Base-by-base conservation (phyloP, 139 green algal genomes). In the Picochlorum sp. region DNA sequence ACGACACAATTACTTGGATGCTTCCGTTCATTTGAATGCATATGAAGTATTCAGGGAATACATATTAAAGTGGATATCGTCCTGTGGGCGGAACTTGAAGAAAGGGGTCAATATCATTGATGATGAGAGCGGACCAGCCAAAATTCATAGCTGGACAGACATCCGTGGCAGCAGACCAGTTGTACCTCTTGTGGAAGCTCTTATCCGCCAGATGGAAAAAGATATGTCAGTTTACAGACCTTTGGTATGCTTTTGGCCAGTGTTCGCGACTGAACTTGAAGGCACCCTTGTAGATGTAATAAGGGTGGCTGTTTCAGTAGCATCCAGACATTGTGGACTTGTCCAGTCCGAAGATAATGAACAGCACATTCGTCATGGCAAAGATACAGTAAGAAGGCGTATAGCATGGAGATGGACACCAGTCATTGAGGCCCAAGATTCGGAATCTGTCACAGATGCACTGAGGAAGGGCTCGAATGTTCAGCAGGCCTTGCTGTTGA, bases 271-370 rank as follows among this genome's bases (percentile, higher is more conserved):
- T 33, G 57, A 63, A 40, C 64, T 83, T 44, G 76, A 83, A 67
- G 53, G 33, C 5, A 57, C 63, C 10, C 61, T 76, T 20, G 74
- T 66, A 20, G 60, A 68, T 6, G 65, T 64, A 32, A 63, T 80
- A 54, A 68, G 76, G 7, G 66, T 70, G 10, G 62, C 72, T 30
- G 73, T 69, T 2, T 50, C 65, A 22, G 68, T 68, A 26, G 73
- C 76, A 14, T 69, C 64, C n/a, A 53, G 73, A 16, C 76, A 82
- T 61, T 83, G 76, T 53, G 76, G 76, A 26, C 73, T 83, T 37
- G 53, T 70, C 14, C 63, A 76, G 37, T 65, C 47, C 40, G 69
- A 64, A 57, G 66, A 52, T 3, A 45, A 37, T 13, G 16, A 3
- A 24, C 26, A 33, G 47, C 9, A 9, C 12, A 9, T 18, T 18